phyloP scores from a whole-genome alignment of 192 early-diverging fungal species.

The Coemansia sp. region DNA sequence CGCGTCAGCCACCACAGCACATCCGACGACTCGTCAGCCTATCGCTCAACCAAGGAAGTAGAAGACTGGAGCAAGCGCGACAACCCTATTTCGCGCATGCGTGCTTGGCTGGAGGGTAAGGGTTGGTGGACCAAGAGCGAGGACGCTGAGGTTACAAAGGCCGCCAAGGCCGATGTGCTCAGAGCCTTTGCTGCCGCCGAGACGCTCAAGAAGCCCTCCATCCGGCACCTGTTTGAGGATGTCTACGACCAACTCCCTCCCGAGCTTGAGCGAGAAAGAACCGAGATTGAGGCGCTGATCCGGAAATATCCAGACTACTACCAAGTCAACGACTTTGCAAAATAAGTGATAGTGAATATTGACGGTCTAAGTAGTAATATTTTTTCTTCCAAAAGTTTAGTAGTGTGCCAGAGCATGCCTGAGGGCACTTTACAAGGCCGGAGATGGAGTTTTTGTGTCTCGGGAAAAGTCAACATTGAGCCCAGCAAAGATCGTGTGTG shows the following conservation, averaged over 20 bases:
- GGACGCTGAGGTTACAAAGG: conserved; percentile 62
- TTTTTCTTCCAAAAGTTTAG: not conserved
- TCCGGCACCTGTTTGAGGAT: conserved; percentile 88
- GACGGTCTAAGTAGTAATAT: conserved; percentile 1
- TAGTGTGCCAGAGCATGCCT: not conserved
- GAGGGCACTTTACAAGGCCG: not conserved
- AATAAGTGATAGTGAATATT: not conserved
- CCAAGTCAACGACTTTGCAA: conserved; percentile 56
- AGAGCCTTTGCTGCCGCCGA: conserved; percentile 84
- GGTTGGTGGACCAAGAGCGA: conserved; percentile 85
- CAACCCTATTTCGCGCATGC: conserved; percentile 87
- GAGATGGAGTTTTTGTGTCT: conserved; percentile 31
- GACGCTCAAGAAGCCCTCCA: conserved; percentile 83
- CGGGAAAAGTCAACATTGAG: conserved; percentile 56
- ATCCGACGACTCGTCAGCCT: conserved; percentile 96
- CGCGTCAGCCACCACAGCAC: conserved; percentile 97
- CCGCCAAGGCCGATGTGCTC: conserved; percentile 73
- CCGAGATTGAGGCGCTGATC: conserved; percentile 77
- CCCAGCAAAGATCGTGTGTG: conserved; percentile 65
- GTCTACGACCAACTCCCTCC: conserved; percentile 88
- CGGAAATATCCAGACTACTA: conserved; percentile 88
- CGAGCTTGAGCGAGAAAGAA: conserved; percentile 76
- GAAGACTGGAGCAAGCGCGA: conserved; percentile 86
- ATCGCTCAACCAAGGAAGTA: conserved; percentile 91
- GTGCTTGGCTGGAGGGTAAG: conserved; percentile 84